Percentiles rank a stretch among this genome's conserved stretches.
Conservation (phyloP, 495 filamentous ascomycete genomes). For the Aspergillus avenaceus region DNA sequence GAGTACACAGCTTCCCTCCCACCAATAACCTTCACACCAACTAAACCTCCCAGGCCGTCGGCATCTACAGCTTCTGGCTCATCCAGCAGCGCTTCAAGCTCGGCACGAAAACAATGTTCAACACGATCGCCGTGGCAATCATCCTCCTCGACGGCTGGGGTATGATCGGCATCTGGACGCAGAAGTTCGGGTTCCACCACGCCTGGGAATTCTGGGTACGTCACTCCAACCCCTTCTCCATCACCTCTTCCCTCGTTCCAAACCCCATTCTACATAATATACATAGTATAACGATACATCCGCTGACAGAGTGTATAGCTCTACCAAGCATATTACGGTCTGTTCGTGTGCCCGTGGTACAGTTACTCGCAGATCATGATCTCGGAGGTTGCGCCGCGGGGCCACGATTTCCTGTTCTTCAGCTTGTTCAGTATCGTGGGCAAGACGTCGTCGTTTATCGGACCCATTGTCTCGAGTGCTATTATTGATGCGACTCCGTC, state of each 20-base stretch:
- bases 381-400: slow-evolving; percentile 59
- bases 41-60: slow-evolving; percentile 36
- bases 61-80: slow-evolving; percentile 59
- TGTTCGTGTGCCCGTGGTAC: slow-evolving; percentile 67
- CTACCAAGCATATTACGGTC: slow-evolving; percentile 60
- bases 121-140: slow-evolving; percentile 51
- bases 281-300: too few species aligned
- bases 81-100: slow-evolving; percentile 50
- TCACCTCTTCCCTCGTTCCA: neutral
- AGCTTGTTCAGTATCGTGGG: slow-evolving; percentile 62
- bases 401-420: slow-evolving; percentile 66
- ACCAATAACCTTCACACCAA: neutral
- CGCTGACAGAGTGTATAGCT: too few species aligned
- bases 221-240: neutral
- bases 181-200: slow-evolving; percentile 58
- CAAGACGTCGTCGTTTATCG: slow-evolving; percentile 61
- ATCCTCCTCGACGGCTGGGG: slow-evolving; percentile 61
- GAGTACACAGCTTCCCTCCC: neutral
- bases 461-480: slow-evolving; percentile 58
- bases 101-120: slow-evolving; percentile 61
- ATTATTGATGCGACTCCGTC: slow-evolving; percentile 59
- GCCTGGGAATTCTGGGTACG: slow-evolving; percentile 58
- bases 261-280: too few species aligned
- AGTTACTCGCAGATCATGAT: slow-evolving; percentile 67
- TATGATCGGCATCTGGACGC: slow-evolving; percentile 64